Evolutionary conservation across 345 rosid species (phyloP).

Genomic region (Gossypium ekmanianum): DNA sequence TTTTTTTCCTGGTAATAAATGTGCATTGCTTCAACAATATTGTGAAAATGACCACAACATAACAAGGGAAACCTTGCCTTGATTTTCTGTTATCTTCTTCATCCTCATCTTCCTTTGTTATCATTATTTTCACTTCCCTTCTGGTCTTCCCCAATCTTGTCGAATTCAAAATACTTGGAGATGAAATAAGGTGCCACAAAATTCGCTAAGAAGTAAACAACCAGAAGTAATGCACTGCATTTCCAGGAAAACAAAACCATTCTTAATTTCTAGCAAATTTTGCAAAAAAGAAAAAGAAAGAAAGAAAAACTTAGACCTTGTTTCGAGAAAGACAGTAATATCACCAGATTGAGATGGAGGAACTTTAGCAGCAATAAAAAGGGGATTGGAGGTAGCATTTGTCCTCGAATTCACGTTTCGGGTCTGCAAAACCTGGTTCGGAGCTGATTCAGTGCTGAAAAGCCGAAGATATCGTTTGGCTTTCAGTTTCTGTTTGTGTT

Average conservation of each 20-base stretch:
- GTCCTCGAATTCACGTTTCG: neutral
- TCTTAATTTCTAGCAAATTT: neutral
- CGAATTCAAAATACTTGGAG: constrained; percentile 24
- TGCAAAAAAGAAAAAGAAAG: neutral
- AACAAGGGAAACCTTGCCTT: neutral
- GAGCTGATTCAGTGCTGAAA: neutral
- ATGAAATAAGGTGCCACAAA: constrained; percentile 37
- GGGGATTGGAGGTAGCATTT: constrained; percentile 18
- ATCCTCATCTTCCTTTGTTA: neutral
- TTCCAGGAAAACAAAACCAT: constrained; percentile 6
- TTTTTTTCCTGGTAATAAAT: neutral
- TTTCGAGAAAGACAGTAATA: constrained; percentile 30
- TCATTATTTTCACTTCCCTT: constrained; percentile 7
- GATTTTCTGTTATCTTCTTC: neutral
- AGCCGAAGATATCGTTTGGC: neutral
- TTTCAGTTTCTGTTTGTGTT: neutral
- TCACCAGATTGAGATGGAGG: constrained; percentile 31
- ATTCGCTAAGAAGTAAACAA: constrained; percentile 32
- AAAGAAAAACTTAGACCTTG: constrained; percentile 26
- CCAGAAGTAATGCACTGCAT: constrained; percentile 43
- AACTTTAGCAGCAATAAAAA: constrained; percentile 22
- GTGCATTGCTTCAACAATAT: neutral
- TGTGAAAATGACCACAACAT: neutral
- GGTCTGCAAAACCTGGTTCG: neutral
- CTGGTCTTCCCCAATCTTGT: constrained; percentile 21